phyloP scores from a whole-genome alignment of 768 basidiomycete species.

The Daedaleopsis sinensis region DNA sequence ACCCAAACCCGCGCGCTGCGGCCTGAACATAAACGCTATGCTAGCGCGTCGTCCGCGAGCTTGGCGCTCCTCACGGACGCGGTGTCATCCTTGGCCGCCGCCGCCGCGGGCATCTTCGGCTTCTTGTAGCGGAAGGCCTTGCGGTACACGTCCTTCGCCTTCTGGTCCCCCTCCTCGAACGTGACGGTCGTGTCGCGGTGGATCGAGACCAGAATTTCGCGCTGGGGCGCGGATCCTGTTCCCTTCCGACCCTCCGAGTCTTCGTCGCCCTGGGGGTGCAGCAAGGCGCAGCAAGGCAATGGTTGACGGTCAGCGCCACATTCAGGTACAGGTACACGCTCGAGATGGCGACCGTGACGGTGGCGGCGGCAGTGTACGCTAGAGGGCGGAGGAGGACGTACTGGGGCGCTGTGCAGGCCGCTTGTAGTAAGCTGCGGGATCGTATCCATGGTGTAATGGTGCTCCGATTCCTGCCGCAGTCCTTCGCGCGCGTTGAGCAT shows the following conservation, averaged over 20 bases:
- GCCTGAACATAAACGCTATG: no score
- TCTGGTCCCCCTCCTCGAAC: slow-evolving; percentile 6
- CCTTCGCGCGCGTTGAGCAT: slow-evolving; percentile 18
- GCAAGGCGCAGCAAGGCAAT: no score
- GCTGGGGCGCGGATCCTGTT: not conserved
- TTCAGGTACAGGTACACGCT: not conserved
- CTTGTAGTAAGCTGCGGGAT: slow-evolving; percentile 2
- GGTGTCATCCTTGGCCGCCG: no score
- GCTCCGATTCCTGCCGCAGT: slow-evolving; percentile 9
- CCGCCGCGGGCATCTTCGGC: no score
- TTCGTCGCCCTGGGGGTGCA: not conserved
- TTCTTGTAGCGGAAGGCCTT: no score
- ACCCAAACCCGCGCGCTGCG: no score
- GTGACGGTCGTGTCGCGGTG: slow-evolving; percentile 8
- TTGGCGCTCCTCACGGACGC: no score
- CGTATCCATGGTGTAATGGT: slow-evolving; percentile 3
- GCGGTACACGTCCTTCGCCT: no score
- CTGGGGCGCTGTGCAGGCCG: not conserved
- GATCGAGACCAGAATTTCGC: slow-evolving; percentile 9
- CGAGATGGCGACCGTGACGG: no score
- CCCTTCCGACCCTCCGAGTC: no score
- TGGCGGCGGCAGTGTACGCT: no score
- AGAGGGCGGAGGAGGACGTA: not conserved
- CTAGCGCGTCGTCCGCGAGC: no score
- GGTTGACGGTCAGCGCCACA: not conserved